These are phyloP conservation scores for Zoysia matrella DNA, from an alignment of 202 grass and related monocot species.

Conservation along the genomic window DNA sequence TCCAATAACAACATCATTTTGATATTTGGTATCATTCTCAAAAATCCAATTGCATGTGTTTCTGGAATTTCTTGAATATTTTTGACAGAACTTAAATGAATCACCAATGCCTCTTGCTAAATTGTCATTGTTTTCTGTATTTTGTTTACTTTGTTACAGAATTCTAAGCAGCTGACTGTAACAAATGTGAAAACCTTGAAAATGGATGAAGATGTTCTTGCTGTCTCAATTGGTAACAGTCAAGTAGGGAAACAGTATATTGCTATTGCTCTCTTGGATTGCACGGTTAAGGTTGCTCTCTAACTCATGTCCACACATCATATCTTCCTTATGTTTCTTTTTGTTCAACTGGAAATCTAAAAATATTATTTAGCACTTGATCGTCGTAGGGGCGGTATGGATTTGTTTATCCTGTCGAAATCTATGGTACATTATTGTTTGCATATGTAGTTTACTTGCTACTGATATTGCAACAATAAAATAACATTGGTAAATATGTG, in stretches of 20 bases:
- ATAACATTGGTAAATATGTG: not conserved
- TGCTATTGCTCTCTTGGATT: slow-evolving; percentile 94
- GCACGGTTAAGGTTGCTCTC: slow-evolving; percentile 76
- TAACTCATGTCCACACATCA: not conserved
- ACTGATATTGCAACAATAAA: not conserved
- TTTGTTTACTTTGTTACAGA: slow-evolving; percentile 60
- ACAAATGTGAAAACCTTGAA: slow-evolving; percentile 92
- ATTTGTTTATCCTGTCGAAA: not conserved
- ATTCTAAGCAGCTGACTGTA: slow-evolving; percentile 75
- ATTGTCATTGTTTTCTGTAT: slow-evolving; percentile 9
- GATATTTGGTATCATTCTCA: not conserved
- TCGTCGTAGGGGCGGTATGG: not conserved
- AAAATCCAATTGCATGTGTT: not conserved
- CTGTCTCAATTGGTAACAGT: slow-evolving; percentile 57
- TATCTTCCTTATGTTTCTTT: not conserved
- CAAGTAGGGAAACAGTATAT: slow-evolving; percentile 75
- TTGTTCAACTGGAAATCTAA: not conserved
- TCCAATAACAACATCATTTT: not conserved
- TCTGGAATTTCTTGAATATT: not conserved
- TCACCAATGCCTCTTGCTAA: slow-evolving; percentile 27
- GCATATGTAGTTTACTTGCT: not conserved
- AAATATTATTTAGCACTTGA: slow-evolving; percentile 6
- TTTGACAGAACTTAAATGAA: not conserved
- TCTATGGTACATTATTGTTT: not conserved
- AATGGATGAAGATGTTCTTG: slow-evolving; percentile 94